phyloP scores from a whole-genome alignment of 2,329 filamentous ascomycete species.

The Aspergillus piperis region DNA sequence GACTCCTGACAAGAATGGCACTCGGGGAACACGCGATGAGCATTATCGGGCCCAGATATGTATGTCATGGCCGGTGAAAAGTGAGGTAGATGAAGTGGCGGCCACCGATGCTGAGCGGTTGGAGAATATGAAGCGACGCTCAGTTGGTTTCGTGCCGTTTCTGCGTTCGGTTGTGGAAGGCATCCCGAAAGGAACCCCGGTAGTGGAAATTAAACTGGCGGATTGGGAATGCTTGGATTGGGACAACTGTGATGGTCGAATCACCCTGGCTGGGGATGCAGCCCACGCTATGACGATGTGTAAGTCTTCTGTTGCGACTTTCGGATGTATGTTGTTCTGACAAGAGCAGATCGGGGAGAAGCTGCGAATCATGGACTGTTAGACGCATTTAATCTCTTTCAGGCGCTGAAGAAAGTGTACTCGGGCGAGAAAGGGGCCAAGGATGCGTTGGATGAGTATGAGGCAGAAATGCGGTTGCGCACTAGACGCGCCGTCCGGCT shows the following conservation, averaged over 20 bases:
- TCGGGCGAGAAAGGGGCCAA: slow-evolving; percentile 3
- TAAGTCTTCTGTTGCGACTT: slow-evolving; percentile 15
- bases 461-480: slow-evolving; percentile 34
- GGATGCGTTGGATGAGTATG: slow-evolving; percentile 29
- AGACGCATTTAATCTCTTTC: slow-evolving; percentile 26
- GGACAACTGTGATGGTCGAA: slow-evolving; percentile 31
- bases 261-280: slow-evolving; percentile 35
- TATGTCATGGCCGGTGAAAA: slow-evolving; percentile 49
- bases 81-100: slow-evolving; percentile 37
- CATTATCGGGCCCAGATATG: slow-evolving; percentile 49
- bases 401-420: slow-evolving; percentile 22
- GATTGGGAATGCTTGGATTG: slow-evolving; percentile 34
- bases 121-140: slow-evolving; percentile 43
- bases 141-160: slow-evolving; percentile 25
- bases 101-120: slow-evolving; percentile 35
- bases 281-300: slow-evolving; percentile 39
- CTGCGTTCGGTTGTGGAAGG: slow-evolving; percentile 25
- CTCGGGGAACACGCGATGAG: slow-evolving; percentile 31
- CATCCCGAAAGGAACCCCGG: slow-evolving; percentile 30
- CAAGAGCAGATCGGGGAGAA: slow-evolving; percentile 30
- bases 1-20: slow-evolving; percentile 43
- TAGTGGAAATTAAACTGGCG: slow-evolving; percentile 31
- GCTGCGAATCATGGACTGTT: slow-evolving; percentile 37
- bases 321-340: background rate
- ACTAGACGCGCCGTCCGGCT: slow-evolving; percentile 33